Conservation (phyloP, 2,329 filamentous ascomycete genomes). For the Iodosphaeria phyllophila region DNA sequence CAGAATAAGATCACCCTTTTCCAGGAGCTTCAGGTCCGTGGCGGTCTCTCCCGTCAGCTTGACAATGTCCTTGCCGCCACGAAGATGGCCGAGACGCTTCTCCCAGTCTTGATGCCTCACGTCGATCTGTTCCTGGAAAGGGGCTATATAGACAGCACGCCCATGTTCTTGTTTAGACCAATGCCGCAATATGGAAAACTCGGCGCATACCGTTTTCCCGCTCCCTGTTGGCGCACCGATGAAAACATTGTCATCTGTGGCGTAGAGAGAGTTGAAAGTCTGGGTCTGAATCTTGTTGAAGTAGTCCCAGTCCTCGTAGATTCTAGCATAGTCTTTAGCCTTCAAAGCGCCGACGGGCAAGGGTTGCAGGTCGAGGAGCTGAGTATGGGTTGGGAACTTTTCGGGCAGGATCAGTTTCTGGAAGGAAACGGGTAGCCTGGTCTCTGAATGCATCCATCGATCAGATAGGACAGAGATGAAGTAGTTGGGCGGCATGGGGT, state of each 20-base stretch:
- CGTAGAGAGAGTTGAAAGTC: constrained; percentile 84
- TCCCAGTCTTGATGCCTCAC: constrained; percentile 70
- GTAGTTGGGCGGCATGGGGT: constrained; percentile 97
- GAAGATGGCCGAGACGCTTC: constrained; percentile 49
- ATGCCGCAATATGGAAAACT: constrained; percentile 78
- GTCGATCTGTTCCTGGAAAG: constrained; percentile 86
- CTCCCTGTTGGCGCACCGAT: constrained; percentile 84
- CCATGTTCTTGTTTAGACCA: constrained; percentile 59
- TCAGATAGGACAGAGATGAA: constrained; percentile 92
- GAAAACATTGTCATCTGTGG: constrained; percentile 84
- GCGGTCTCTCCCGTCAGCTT: constrained; percentile 90
- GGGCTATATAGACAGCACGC: constrained; percentile 82
- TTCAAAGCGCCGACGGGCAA: constrained; percentile 81
- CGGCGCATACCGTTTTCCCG: constrained; percentile 92
- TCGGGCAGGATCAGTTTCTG: constrained; percentile 88
- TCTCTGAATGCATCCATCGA: constrained; percentile 96
- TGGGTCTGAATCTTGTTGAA: constrained; percentile 99
- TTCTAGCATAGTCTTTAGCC: constrained; percentile 56
- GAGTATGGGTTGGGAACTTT: constrained; percentile 88
- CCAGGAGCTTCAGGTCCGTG: constrained; percentile 74
- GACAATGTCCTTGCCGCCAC: constrained; percentile 74
- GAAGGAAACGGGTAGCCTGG: constrained; percentile 81
- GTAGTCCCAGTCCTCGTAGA: constrained; percentile 70
- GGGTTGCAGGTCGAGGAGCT: constrained; percentile 77
- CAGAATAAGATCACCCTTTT: constrained; percentile 72